phyloP scores from a whole-genome alignment of 2,329 filamentous ascomycete genomes.

The Paraphaeosphaeria minitans region DNA sequence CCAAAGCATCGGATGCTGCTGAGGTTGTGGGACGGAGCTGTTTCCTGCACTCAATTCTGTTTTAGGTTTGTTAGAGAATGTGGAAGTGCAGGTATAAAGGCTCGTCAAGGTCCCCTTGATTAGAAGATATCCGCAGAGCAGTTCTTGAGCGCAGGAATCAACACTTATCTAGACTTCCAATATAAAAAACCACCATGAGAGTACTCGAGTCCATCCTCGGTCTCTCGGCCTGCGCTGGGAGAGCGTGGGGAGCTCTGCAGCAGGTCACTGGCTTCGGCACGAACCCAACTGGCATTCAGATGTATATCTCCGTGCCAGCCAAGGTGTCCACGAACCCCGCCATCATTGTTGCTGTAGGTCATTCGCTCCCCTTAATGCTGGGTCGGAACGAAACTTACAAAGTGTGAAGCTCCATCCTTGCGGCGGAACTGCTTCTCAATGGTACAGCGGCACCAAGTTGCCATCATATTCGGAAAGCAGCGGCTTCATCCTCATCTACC shows the following conservation, averaged over 20 bases:
- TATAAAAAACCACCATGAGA: neutral
- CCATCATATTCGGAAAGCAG: conserved; percentile 55
- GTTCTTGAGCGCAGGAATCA: neutral
- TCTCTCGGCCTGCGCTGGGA: neutral
- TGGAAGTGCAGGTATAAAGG: neutral
- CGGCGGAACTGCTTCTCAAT: conserved; percentile 46
- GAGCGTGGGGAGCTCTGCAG: conserved; percentile 17
- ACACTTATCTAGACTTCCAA: neutral
- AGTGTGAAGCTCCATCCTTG: conserved; percentile 32
- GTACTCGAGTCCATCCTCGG: neutral
- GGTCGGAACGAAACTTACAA: neutral
- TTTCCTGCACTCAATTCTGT: neutral
- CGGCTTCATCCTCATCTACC: conserved; percentile 66
- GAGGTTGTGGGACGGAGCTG: neutral
- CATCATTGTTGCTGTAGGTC: conserved; percentile 61
- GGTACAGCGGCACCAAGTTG: conserved; percentile 23
- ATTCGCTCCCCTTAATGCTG: conserved; percentile 20
- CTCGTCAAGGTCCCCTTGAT: neutral
- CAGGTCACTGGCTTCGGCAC: conserved; percentile 51
- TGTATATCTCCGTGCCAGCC: conserved; percentile 57
- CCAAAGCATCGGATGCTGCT: neutral
- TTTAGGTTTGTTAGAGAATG: neutral
- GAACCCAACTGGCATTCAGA: conserved; percentile 54
- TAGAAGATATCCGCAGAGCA: neutral
- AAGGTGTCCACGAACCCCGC: conserved; percentile 54